Base-by-base conservation (phyloP, 2,329 filamentous ascomycete species). In the Cordyceps fumosorosea region DNA sequence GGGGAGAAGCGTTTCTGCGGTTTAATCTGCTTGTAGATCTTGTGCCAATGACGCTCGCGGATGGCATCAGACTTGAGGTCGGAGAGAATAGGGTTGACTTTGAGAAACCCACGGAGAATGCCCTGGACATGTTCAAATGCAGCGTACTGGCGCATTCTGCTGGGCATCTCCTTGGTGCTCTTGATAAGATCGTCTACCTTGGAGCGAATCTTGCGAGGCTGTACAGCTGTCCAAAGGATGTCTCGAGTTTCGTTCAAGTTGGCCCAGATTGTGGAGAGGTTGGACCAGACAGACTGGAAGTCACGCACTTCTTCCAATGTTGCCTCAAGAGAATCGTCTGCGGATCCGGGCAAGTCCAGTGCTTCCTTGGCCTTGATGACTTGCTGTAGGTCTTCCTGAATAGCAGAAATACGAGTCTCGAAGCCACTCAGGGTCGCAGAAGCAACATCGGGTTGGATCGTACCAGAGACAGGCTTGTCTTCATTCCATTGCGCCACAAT, bases 121-220 rank as follows among this genome's bases (percentile, higher is more conserved):
- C 86, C 91, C 73, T 99, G 96, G 45, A 99, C 92, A 71, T 99
- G 93, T 75, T 99, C 96, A 72, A 99, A 99, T n/a, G 96, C 96
- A 68, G 96, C 93, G 74, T 99, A 99, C 72, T 99, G 96, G 64
- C 96, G 88, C 93, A 99, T 98, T 64, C 95, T 88, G 75, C 92
- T 96, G 0, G 96, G 95, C 95, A 99, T 98, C 65, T 98, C 93
- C 77, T 96, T 98, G 42, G 93, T 98, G 84, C 96, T 96, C 80
- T 96, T 96, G 74, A 98, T 91, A 59, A 98, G 83, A 54, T 89
- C 88, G 71, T 99, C 93, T 56, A 99, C 88, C 65, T 91, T 90
- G 68, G 90, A 85, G 44, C 95, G 87, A 63, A 99, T 86, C 77
- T 98, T 99, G 66, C 95, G 86, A 10, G 96, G 93, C 72, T 98